These are phyloP conservation scores for Coriaria nepalensis DNA, from an alignment of 306 rosid species.

Conservation along the genomic window DNA sequence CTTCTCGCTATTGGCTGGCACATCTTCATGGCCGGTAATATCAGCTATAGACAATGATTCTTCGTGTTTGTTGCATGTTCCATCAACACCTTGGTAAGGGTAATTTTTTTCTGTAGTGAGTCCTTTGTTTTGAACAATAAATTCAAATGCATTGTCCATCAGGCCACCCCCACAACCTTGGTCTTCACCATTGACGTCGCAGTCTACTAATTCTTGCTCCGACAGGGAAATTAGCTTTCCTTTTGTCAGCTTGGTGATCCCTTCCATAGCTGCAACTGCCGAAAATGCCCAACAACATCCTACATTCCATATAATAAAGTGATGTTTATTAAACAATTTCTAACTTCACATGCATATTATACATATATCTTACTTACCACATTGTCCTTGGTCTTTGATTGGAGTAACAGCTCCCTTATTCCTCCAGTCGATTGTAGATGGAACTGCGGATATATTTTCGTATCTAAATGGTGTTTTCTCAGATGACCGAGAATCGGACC, in stretches of 20 bases:
- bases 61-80: constrained; percentile 11
- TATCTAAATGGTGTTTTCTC: constrained; percentile 5
- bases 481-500: background rate
- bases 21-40: constrained; percentile 38
- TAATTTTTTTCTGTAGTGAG: constrained; percentile 30
- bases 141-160: constrained; percentile 29
- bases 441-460: constrained; percentile 4
- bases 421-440: constrained; percentile 24
- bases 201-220: constrained; percentile 37
- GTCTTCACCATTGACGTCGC: constrained; percentile 17
- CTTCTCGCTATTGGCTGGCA: constrained; percentile 33
- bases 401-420: constrained; percentile 22
- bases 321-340: background rate
- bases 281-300: constrained; percentile 57
- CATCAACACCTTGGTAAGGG: constrained; percentile 26
- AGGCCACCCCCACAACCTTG: constrained; percentile 36
- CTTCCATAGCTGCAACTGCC: constrained; percentile 34
- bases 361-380: constrained; percentile 11
- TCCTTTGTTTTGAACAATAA: constrained; percentile 23
- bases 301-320: background rate
- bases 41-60: constrained; percentile 13
- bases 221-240: constrained; percentile 25
- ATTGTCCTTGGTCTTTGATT: constrained; percentile 35
- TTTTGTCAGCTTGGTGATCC: constrained; percentile 26
- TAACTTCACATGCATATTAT: background rate